A percentile compares a stretch with the other conserved stretches of the same genome.
phyloP scores from a whole-genome alignment of 257 asterid species.

The Jacaranda mimosifolia region DNA sequence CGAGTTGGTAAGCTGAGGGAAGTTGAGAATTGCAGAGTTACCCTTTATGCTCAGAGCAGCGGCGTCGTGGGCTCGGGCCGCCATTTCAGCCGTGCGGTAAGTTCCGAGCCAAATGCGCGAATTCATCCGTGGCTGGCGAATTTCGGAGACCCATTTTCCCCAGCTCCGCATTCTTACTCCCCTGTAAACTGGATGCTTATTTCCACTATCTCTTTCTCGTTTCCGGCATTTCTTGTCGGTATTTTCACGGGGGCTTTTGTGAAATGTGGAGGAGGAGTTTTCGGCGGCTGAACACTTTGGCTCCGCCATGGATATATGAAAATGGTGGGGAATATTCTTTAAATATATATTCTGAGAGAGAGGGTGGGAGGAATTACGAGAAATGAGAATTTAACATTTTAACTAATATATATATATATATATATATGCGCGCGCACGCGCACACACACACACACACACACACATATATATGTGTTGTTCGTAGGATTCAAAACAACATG shows the following conservation, averaged over 20 bases:
- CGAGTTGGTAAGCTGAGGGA: slow-evolving; percentile 44
- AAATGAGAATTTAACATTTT: too few relatives aligned
- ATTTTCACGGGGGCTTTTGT: neutral
- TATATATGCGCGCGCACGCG: too few relatives aligned
- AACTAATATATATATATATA: too few relatives aligned
- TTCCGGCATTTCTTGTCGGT: neutral
- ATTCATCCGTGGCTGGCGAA: slow-evolving; percentile 54
- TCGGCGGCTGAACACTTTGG: slow-evolving; percentile 14
- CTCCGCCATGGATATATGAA: slow-evolving; percentile 2
- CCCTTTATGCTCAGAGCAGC: slow-evolving; percentile 51
- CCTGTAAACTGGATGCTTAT: slow-evolving; percentile 46
- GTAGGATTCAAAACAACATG: too few relatives aligned
- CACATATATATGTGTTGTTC: too few relatives aligned
- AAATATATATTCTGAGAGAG: neutral
- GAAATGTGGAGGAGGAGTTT: neutral
- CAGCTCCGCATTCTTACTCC: slow-evolving; percentile 60
- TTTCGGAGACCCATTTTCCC: slow-evolving; percentile 64
- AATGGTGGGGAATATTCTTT: too few relatives aligned
- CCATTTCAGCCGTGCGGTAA: slow-evolving; percentile 53
- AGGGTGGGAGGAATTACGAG: too few relatives aligned
- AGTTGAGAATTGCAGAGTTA: slow-evolving; percentile 39
- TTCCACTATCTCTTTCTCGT: slow-evolving; percentile 22
- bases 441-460: too few relatives aligned
- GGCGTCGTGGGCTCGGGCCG: slow-evolving; percentile 58
- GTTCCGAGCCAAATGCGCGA: slow-evolving; percentile 60